phyloP scores from a whole-genome alignment of 2,329 filamentous ascomycete species.

The Tolypocladium capitatum region DNA sequence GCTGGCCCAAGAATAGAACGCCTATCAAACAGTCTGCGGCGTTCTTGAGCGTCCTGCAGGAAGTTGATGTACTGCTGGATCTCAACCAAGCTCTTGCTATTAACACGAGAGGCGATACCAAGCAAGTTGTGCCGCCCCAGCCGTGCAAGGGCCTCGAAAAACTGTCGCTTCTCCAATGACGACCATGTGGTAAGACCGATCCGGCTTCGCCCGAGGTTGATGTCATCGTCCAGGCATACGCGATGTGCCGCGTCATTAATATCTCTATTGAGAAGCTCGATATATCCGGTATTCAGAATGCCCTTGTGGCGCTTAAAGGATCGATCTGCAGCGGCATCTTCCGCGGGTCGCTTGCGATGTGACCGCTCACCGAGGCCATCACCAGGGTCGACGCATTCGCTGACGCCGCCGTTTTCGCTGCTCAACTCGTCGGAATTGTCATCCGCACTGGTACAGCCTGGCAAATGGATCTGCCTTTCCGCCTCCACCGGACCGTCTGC shows the following conservation, averaged over 20 bases:
- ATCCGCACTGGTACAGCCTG: not conserved
- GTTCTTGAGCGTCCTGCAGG: constrained; percentile 37
- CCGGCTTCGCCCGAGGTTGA: constrained; percentile 33
- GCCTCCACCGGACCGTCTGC: not conserved
- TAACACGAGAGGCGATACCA: constrained; percentile 49
- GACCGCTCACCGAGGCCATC: constrained; percentile 5
- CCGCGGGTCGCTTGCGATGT: constrained; percentile 17
- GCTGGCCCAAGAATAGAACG: constrained; percentile 25
- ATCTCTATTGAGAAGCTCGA: constrained; percentile 41
- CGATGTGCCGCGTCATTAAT: constrained; percentile 38
- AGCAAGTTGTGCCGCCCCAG: constrained; percentile 49
- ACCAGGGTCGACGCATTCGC: not conserved
- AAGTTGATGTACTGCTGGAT: constrained; percentile 55
- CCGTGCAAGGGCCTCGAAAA: constrained; percentile 54
- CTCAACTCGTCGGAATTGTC: not conserved
- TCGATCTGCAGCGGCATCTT: constrained; percentile 9
- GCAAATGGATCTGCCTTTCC: not conserved
- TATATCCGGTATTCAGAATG: constrained; percentile 31
- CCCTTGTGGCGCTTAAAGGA: constrained; percentile 33
- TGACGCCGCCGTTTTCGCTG: constrained; percentile 1
- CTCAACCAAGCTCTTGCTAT: constrained; percentile 62
- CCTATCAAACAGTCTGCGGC: constrained; percentile 21
- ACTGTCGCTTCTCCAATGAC: constrained; percentile 50
- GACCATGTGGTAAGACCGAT: constrained; percentile 62
- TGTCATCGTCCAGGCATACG: constrained; percentile 17